Evolutionary conservation across 129 eudicot genomes (phyloP).

Genomic region (Chrysanthemum lavandulifolium): DNA sequence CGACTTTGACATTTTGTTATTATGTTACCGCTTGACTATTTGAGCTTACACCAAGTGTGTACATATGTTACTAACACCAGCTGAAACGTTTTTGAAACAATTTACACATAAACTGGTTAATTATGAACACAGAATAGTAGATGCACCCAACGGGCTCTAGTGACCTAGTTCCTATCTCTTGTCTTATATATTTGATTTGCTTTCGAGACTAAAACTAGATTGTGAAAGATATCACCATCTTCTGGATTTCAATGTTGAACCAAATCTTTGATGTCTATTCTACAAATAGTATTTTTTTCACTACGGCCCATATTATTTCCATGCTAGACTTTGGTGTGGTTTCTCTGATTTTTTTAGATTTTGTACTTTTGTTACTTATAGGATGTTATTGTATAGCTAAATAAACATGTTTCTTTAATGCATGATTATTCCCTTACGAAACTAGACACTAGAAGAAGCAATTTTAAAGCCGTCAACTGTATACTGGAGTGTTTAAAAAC

Average conservation of each 20-base stretch:
- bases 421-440: neutral
- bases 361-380: neutral
- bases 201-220: constrained; percentile 3
- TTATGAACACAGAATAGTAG: constrained; percentile 14
- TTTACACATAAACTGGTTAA: neutral
- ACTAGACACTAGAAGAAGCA: neutral
- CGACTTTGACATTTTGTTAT: constrained; percentile 31
- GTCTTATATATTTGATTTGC: neutral
- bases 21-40: neutral
- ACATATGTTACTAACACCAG: neutral
- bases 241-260: constrained; percentile 26
- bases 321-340: neutral
- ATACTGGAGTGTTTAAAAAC: too few species aligned
- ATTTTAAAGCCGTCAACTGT: too few species aligned
- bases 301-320: neutral
- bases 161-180: neutral
- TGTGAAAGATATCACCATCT: constrained; percentile 21
- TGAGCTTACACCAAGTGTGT: neutral
- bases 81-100: neutral
- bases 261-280: constrained; percentile 29
- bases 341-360: neutral
- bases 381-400: neutral
- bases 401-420: neutral
- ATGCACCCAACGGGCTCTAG: constrained; percentile 7
- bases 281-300: constrained; percentile 2